Evolutionary conservation across 495 filamentous ascomycete genomes (phyloP).

Genomic region (Trichoderma virens): DNA sequence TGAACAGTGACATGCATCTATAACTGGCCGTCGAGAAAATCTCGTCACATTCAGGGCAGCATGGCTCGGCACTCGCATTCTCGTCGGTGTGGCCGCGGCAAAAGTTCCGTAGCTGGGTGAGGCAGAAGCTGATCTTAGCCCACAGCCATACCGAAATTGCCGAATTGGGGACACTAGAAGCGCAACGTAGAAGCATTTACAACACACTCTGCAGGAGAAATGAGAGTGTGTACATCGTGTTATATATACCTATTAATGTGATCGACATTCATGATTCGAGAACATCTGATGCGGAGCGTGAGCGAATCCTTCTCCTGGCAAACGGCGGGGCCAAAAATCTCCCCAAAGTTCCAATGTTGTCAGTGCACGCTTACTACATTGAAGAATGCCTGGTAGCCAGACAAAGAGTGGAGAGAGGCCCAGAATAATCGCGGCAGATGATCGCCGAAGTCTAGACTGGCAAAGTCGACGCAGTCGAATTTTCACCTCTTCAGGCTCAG

Average conservation of each 20-base stretch:
- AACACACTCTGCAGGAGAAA: no score
- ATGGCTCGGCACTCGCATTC: background rate
- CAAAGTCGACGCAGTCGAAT: background rate
- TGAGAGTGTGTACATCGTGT: no score
- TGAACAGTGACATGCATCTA: background rate
- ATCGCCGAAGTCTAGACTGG: background rate
- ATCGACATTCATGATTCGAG: background rate
- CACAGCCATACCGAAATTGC: background rate
- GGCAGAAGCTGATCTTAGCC: background rate
- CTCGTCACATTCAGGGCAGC: background rate
- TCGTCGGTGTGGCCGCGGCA: background rate
- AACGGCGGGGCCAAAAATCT: background rate
- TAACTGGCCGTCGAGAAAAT: background rate
- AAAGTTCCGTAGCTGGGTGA: background rate
- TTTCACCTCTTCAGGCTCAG: background rate
- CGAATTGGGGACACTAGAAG: background rate
- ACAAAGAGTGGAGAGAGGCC: background rate
- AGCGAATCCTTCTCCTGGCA: background rate
- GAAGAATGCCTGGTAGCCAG: background rate
- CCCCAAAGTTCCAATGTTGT: background rate
- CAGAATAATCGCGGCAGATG: background rate
- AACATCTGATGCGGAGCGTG: background rate
- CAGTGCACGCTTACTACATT: background rate
- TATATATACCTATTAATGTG: no score
- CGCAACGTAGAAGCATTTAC: conserved; percentile 16